Evolutionary conservation across 495 filamentous ascomycete species (phyloP), one percentile per base, ranked within the genome.

Genomic region (Geoglossum glabrum): DNA sequence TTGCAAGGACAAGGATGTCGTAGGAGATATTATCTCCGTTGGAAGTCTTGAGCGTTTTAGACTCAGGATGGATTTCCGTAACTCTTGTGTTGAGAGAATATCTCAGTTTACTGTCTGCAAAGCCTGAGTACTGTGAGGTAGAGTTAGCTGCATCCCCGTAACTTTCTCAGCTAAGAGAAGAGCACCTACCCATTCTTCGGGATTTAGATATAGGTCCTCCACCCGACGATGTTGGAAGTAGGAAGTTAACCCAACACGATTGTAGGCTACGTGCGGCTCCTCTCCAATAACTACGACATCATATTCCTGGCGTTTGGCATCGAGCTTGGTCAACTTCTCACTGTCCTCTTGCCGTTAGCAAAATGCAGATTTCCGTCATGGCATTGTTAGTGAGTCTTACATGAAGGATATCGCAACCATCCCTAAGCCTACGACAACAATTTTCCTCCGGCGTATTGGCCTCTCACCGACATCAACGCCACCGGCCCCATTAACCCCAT

Each of bases 371-470:
- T 40, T 40, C 33, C 17, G n/a, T 21, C 17, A 10, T 52, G 17
- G 17, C 3, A 13, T 31, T n/a, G 27, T 34, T 13, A 11, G 5
- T 55, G 31, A 55, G 23, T 68, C 83, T 71, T 70, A 92, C 87
- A 95, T 94, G 68, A 95, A 90, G 49, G 86, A 81, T 57, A 96
- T 86, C 25, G 88, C 90, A 43, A 97, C 90, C 90, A 97, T 97
- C 10, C 90, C 90, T 69, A 97, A 69, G 9, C 90, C 90, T 27
- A 95, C 87, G 33, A 97, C 79, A 0, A 96, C 87, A 34, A 95
- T 73, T 64, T 75, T 83, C 62, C 87, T 86, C 55, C 83, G 33
- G 21, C 23, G n/a, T n/a, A 50, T 2, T 3, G 26, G 46, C 3
- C 7, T 50, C 3, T 25, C 46, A 50, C 26, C 5, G 5, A 15